These are phyloP conservation scores for Gossypium longicalyx DNA, from an alignment of 345 rosid genomes.

Conservation along the genomic window DNA sequence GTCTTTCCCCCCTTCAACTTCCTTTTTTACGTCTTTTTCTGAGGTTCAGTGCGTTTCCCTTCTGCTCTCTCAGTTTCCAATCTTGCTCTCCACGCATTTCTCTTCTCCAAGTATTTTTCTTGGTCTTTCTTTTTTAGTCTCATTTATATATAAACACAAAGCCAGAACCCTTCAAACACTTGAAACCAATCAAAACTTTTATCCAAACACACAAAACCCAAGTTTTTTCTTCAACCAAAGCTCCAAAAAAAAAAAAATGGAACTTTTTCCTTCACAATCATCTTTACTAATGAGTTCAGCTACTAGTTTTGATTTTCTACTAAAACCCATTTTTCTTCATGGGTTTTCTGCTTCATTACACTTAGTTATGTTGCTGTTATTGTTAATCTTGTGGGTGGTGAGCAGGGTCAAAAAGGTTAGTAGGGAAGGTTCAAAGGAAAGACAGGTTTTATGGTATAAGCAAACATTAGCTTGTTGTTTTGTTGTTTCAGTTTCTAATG, in stretches of 20 bases:
- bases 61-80: background rate
- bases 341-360: slow-evolving; percentile 42
- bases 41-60: background rate
- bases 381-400: slow-evolving; percentile 31
- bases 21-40: background rate
- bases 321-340: slow-evolving; percentile 36
- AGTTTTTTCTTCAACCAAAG: background rate
- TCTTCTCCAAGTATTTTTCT: slow-evolving; percentile 7
- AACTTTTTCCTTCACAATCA: slow-evolving; percentile 23
- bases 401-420: slow-evolving; percentile 27
- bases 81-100: slow-evolving; percentile 31
- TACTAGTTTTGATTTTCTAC: slow-evolving; percentile 27
- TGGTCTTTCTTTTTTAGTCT: background rate
- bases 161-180: background rate
- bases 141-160: background rate
- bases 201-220: background rate
- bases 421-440: slow-evolving; percentile 24
- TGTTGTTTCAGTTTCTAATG: slow-evolving; percentile 50
- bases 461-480: slow-evolving; percentile 45
- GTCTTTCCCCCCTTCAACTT: too few relatives aligned
- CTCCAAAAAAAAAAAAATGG: slow-evolving; percentile 16
- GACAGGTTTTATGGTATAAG: slow-evolving; percentile 29
- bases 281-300: slow-evolving; percentile 25
- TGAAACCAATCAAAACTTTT: background rate
- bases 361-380: slow-evolving; percentile 34